These are phyloP conservation scores for Fusarium keratoplasticum DNA, from an alignment of 2,329 filamentous ascomycete species.

Conservation along the genomic window DNA sequence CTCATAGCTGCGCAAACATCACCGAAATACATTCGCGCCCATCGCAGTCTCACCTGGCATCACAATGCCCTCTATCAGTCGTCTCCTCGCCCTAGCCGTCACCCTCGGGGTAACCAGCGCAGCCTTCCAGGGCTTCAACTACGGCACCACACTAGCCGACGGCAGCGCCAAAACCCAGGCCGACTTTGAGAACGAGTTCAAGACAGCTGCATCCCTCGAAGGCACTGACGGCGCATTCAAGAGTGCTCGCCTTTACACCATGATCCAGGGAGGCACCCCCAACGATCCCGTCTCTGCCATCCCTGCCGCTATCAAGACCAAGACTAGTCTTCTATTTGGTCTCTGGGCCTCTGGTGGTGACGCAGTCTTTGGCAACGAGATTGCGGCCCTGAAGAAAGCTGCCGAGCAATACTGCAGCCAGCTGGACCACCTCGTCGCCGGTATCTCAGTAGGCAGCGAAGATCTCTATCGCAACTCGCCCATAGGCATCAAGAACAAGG, in stretches of 20 bases:
- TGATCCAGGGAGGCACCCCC: slow-evolving; percentile 75
- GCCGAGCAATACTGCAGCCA: slow-evolving; percentile 74
- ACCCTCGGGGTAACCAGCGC: slow-evolving; percentile 51
- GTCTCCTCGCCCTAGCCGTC: slow-evolving; percentile 50
- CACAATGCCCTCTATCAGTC: slow-evolving; percentile 49
- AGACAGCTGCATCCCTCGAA: slow-evolving; percentile 70
- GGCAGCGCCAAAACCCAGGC: slow-evolving; percentile 68
- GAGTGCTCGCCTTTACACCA: slow-evolving; percentile 80
- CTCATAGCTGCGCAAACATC: slow-evolving; percentile 10
- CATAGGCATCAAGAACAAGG: slow-evolving; percentile 72
- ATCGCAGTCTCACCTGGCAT: background rate
- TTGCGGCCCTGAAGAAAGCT: slow-evolving; percentile 76
- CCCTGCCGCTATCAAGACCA: slow-evolving; percentile 83
- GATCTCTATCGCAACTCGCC: slow-evolving; percentile 85
- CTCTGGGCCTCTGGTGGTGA: slow-evolving; percentile 82
- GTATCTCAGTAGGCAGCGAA: slow-evolving; percentile 88
- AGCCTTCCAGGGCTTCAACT: slow-evolving; percentile 77
- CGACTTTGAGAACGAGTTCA: slow-evolving; percentile 79
- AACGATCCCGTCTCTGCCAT: slow-evolving; percentile 78
- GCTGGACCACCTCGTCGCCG: slow-evolving; percentile 76
- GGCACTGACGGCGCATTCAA: slow-evolving; percentile 73
- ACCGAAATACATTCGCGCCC: background rate
- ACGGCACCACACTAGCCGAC: slow-evolving; percentile 71
- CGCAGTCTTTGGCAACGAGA: slow-evolving; percentile 75
- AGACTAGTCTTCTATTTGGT: slow-evolving; percentile 83